phyloP scores from a whole-genome alignment of 805 yeast genomes.

The Candida nanaspora region DNA sequence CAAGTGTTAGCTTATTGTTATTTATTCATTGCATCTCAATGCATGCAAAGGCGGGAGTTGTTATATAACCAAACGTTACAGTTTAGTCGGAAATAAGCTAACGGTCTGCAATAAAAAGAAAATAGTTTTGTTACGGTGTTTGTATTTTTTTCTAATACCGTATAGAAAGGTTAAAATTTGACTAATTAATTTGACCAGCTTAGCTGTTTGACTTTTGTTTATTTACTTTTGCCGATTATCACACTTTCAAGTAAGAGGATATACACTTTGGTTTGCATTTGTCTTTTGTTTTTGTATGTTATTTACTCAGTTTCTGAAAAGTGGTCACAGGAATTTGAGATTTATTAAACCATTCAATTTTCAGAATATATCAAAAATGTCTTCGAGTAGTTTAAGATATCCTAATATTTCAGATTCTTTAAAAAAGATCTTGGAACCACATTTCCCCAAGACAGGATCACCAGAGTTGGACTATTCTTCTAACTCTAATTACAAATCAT shows the following conservation, averaged over 20 bases:
- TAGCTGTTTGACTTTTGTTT: neutral
- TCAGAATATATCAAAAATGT: constrained; percentile 4
- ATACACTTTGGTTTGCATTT: neutral
- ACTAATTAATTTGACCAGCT: too few relatives aligned
- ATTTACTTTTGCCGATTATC: too few relatives aligned
- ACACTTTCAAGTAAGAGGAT: too few relatives aligned
- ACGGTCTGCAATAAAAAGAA: too few relatives aligned
- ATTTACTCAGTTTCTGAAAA: neutral
- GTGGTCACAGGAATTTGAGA: too few relatives aligned
- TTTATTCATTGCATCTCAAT: neutral
- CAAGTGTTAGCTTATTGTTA: neutral
- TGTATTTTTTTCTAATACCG: too few relatives aligned
- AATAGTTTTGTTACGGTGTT: too few relatives aligned
- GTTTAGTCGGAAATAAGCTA: neutral
- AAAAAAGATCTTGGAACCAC: constrained; percentile 17
- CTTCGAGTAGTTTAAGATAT: constrained; percentile 8
- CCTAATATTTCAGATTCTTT: constrained; percentile 21
- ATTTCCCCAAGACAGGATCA: constrained; percentile 27
- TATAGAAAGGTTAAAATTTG: too few relatives aligned
- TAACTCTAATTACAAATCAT: constrained; percentile 57
- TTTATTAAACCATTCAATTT: too few relatives aligned
- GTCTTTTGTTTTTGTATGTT: neutral
- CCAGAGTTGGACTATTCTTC: constrained; percentile 74
- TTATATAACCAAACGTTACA: neutral
- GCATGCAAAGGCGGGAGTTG: neutral